Evolutionary conservation across 495 filamentous ascomycete genomes (phyloP).

Genomic region (Trichocladium uniseriatum): DNA sequence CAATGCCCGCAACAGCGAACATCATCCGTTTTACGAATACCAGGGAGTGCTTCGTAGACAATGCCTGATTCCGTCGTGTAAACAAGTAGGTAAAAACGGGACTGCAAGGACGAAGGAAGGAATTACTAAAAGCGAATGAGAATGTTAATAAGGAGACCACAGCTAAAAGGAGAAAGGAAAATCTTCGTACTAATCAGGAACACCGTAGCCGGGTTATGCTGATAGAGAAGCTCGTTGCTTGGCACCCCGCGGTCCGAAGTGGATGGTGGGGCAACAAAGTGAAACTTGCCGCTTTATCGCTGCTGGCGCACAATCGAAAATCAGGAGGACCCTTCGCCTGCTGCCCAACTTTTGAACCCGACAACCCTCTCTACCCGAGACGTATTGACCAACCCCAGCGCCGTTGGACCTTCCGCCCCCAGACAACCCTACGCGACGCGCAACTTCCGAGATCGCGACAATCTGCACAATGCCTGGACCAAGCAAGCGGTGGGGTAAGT

Average conservation of each 20-base stretch:
- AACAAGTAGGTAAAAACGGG: too few species aligned
- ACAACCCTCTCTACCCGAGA: not conserved
- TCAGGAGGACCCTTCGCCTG: not conserved
- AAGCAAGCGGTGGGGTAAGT: slow-evolving; percentile 30
- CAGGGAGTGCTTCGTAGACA: too few species aligned
- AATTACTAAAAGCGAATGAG: too few species aligned
- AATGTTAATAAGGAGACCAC: too few species aligned
- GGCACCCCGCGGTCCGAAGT: not conserved
- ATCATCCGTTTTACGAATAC: too few species aligned
- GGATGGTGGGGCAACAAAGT: not conserved
- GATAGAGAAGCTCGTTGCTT: not conserved
- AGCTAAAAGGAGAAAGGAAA: too few species aligned
- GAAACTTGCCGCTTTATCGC: not conserved
- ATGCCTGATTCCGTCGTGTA: too few species aligned
- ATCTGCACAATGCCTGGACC: slow-evolving; percentile 20
- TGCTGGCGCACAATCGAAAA: not conserved
- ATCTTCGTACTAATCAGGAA: too few species aligned
- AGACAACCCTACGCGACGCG: not conserved
- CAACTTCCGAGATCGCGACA: not conserved
- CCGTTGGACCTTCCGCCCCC: not conserved
- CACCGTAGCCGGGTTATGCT: not conserved
- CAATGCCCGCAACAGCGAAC: too few species aligned
- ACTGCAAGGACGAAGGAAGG: too few species aligned
- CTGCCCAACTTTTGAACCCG: slow-evolving; percentile 7
- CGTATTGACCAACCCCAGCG: not conserved